phyloP scores from a whole-genome alignment of 2,329 filamentous ascomycete genomes.

The Fusarium dimerum region DNA sequence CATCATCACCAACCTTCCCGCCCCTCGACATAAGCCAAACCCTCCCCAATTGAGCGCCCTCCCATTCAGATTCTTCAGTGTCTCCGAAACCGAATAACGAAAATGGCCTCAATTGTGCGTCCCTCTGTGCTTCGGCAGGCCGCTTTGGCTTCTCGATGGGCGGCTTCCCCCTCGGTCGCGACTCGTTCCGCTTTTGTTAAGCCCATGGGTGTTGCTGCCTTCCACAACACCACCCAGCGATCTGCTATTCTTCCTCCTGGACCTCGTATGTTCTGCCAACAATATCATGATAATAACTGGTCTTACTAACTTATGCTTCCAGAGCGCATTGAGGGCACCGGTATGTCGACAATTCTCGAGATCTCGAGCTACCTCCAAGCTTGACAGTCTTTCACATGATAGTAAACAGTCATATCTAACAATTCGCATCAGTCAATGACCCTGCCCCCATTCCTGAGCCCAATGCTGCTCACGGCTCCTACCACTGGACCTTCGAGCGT shows the following conservation, averaged over 20 bases:
- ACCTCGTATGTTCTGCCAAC: slow-evolving; percentile 66
- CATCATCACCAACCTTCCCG: slow-evolving; percentile 23
- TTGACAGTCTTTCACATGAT: slow-evolving; percentile 20
- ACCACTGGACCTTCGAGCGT: slow-evolving; percentile 98
- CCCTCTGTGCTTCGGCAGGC: slow-evolving; percentile 57
- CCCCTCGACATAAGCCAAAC: slow-evolving; percentile 22
- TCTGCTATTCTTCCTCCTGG: slow-evolving; percentile 82
- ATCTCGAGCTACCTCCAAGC: slow-evolving; percentile 1
- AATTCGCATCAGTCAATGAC: slow-evolving; percentile 71
- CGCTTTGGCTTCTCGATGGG: slow-evolving; percentile 41
- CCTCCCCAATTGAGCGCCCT: slow-evolving; percentile 28
- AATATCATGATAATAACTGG: too few relatives aligned
- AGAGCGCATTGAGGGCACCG: slow-evolving; percentile 75
- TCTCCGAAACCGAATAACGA: slow-evolving; percentile 15
- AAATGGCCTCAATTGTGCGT: slow-evolving; percentile 60
- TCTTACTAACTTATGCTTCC: slow-evolving; percentile 44
- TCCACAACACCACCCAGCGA: slow-evolving; percentile 79
- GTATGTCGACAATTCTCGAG: slow-evolving; percentile 48
- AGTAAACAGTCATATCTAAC: slow-evolving; percentile 8
- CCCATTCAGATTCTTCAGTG: slow-evolving; percentile 7
- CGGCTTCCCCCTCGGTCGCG: slow-evolving; percentile 38
- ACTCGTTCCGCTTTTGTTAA: slow-evolving; percentile 38
- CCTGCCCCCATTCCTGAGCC: slow-evolving; percentile 72
- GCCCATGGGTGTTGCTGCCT: slow-evolving; percentile 66
- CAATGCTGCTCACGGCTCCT: slow-evolving; percentile 82